These are phyloP conservation scores for Juncus effusus DNA, from an alignment of 176 grass and related monocot genomes.

Conservation along the genomic window DNA sequence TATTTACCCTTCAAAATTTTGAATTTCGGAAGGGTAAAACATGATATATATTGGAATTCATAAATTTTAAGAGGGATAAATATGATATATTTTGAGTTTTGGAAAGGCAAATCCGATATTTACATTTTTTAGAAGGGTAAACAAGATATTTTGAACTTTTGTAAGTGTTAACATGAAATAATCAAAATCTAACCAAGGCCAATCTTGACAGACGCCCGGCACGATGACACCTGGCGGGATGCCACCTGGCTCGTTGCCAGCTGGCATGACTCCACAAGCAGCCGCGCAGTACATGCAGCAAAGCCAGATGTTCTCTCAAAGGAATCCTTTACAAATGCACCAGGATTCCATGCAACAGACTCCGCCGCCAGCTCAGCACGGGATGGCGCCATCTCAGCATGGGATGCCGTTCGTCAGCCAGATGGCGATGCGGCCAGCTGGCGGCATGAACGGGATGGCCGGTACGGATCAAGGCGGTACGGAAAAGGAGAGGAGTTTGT, in stretches of 20 bases:
- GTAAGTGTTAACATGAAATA: too few relatives aligned
- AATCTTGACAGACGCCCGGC: constrained; percentile 43
- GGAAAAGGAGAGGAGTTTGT: constrained; percentile 46
- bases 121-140: too few relatives aligned
- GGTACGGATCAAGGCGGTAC: constrained; percentile 29
- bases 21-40: too few relatives aligned
- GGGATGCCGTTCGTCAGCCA: constrained; percentile 45
- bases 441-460: constrained; percentile 56
- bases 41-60: too few relatives aligned
- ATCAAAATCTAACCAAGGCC: neutral
- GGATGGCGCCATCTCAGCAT: constrained; percentile 27
- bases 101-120: too few relatives aligned
- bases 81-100: too few relatives aligned
- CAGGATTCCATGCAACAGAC: constrained; percentile 22
- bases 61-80: too few relatives aligned
- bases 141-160: too few relatives aligned
- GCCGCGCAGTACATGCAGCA: constrained; percentile 67
- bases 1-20: too few relatives aligned
- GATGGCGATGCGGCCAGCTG: constrained; percentile 60
- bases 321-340: constrained; percentile 14
- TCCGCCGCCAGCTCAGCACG: constrained; percentile 10
- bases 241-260: constrained; percentile 64
- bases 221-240: constrained; percentile 52
- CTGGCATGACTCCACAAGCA: constrained; percentile 74
- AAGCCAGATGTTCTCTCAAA: constrained; percentile 36